These are phyloP conservation scores for Umbellularia californica DNA, from an alignment of 164 flowering plant species.

Conservation along the genomic window DNA sequence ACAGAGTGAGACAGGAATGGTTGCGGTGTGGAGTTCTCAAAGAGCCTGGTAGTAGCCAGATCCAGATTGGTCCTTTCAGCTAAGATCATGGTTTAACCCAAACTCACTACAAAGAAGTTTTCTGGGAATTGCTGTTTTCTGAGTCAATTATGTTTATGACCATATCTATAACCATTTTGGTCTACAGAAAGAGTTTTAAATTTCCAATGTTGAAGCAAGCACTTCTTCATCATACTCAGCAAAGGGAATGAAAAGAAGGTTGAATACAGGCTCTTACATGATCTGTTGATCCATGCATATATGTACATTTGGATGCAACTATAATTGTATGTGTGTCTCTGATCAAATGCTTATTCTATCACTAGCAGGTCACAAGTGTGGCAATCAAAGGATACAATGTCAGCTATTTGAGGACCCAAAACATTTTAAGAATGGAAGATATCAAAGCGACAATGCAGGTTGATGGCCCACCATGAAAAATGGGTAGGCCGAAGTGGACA, in stretches of 20 bases:
- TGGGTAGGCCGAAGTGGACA: no score
- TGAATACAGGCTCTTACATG: not conserved
- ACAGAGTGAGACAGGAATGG: constrained; percentile 25
- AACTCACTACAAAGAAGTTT: not conserved
- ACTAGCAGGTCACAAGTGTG: not conserved
- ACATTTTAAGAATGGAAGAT: not conserved
- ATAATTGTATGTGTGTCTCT: not conserved
- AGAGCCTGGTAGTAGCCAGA: constrained; percentile 31
- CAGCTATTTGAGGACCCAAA: not conserved
- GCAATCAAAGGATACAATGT: not conserved
- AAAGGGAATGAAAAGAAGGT: not conserved
- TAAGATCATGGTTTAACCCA: not conserved
- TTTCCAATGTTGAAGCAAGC: not conserved
- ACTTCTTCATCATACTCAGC: not conserved
- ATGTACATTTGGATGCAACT: not conserved
- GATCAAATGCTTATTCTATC: not conserved
- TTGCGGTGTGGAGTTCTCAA: constrained; percentile 3
- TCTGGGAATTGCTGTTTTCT: not conserved
- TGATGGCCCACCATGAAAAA: not conserved
- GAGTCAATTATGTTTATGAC: no score
- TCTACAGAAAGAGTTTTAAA: not conserved
- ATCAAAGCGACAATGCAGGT: not conserved
- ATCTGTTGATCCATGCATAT: not conserved
- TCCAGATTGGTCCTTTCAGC: constrained; percentile 6
- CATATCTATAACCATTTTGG: not conserved